Base-by-base conservation (phyloP, 495 filamentous ascomycete genomes). In the Penicillium coprophilum region DNA sequence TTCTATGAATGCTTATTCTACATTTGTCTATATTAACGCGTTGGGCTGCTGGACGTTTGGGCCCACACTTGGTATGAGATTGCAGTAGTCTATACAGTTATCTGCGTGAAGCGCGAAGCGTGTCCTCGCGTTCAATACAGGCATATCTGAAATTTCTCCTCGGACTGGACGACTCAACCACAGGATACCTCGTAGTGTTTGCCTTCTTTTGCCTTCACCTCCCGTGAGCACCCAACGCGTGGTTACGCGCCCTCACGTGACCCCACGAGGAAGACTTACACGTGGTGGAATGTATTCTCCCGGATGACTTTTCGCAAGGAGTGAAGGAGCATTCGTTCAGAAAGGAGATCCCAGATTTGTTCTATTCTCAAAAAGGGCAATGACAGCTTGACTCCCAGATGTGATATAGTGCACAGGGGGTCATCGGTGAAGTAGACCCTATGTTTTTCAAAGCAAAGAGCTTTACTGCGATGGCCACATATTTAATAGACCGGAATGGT, bases 211-310 rank as follows among this genome's bases (percentile, higher is more conserved):
- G 31, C 10, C 32, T 47, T 30, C 34, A 4, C 8, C 45, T 32
- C 32, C 34, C 2, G 8, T 10, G 12, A 24, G 34, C 6, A 6
- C 31, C 36, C 12, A 30, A 52, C 50, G 50, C 50, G 50, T 52
- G 41, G 41, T 36, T 8, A 54, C 52, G 52, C 52, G 52, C 41
- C 9, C 31, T 54, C 52, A 54, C 52, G 52, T 54, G 52, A 54
- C 52, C 41, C 52, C 52, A 54, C 52, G 52, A 32, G 52, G 31
- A 39, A 49, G 20, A 32, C 12, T 28, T 30, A 5, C 50, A 45
- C 40, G 52, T 46, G 40, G 52, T 46, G 30, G 38, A 52, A 49
- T 49, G 46, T 49, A 31, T 36, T 34, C 46, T 45, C 12, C 30
- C 50, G 47, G 21, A 45, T 17, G 34, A 17, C 52, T 28, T 28